Evolutionary conservation across 2,329 filamentous ascomycete species (phyloP).

Genomic region (Periconia sp.): DNA sequence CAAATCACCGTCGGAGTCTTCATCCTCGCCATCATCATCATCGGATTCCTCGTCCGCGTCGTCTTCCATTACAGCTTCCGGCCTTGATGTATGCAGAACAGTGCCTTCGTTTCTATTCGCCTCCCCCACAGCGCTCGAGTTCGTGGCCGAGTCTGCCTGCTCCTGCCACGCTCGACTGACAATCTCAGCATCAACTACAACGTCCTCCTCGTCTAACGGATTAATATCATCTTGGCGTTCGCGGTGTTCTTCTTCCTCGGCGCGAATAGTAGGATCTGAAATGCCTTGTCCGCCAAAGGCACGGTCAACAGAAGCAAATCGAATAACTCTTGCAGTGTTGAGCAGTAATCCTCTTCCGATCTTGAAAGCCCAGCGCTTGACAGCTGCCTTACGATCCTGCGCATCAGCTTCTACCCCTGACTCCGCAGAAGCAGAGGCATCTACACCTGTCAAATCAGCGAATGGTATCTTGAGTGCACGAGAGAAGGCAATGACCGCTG

Average conservation of each 20-base stretch:
- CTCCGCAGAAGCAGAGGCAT: slow-evolving; percentile 33
- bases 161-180: slow-evolving; percentile 21
- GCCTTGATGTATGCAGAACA: not conserved
- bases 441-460: slow-evolving; percentile 54
- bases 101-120: slow-evolving; percentile 2
- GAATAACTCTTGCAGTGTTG: slow-evolving; percentile 61
- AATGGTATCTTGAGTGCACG: slow-evolving; percentile 60
- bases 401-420: slow-evolving; percentile 29
- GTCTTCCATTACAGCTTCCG: slow-evolving; percentile 29
- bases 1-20: slow-evolving; percentile 32
- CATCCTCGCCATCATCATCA: slow-evolving; percentile 40
- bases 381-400: slow-evolving; percentile 53
- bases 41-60: slow-evolving; percentile 41
- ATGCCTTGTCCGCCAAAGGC: slow-evolving; percentile 67
- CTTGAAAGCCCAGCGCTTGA: slow-evolving; percentile 64
- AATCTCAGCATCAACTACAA: slow-evolving; percentile 43
- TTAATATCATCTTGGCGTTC: slow-evolving; percentile 56
- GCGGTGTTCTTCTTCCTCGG: slow-evolving; percentile 49
- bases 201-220: slow-evolving; percentile 52
- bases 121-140: slow-evolving; percentile 6
- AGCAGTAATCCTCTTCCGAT: slow-evolving; percentile 66
- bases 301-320: slow-evolving; percentile 63
- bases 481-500: slow-evolving; percentile 63
- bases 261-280: slow-evolving; percentile 45
- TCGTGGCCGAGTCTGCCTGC: slow-evolving; percentile 9